Evolutionary conservation across 176 grass and related monocot genomes (phyloP), one percentile per base, ranked within the genome.

Genomic region (Oryza glumipatula): DNA sequence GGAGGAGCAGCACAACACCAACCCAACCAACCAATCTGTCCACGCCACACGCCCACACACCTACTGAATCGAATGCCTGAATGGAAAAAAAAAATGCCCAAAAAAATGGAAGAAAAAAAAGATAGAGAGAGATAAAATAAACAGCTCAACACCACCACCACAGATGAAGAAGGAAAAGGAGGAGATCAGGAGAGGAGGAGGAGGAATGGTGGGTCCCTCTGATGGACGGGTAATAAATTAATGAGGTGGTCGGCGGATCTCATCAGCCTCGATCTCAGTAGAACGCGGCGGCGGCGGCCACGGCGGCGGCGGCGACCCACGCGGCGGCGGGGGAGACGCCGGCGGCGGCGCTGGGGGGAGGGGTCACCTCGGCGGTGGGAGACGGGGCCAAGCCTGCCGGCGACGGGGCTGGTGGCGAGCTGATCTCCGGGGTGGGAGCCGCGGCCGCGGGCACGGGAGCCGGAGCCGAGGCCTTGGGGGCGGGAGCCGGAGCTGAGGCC

Each of bases 51-150:
- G 17, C 71, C 41, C 61, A 82, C 83, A 54, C 63, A 54, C 45
- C 88, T 90, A 86, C 80, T n/a, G 68, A 76, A 90, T 83, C 74
- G 67, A 86, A 86, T 86, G 80, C 68, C 73, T 58, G 56, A 77
- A 82, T 67, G 74, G 80, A 88, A 88, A 73, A 21, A 73, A 21
- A 41, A 69, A 54, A 24, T 14, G 6, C 26, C 28, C 21, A 15
- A 46, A 4, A 60, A 47, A 26, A 74, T 43, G 1, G 3, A 46
- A 26, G 1, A 2, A 7, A 9, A 9, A 30, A 72, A 30, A 67
- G 3, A 36, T 21, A 67, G 3, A 36, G 35, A 36, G 6, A 38
- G 5, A 67, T 61, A 1, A 45, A 10, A 67, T 61, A 1, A 83
- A 73, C 83, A 67, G n/a, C 83, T 79, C 80, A 32, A 86, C 68